Conservation (phyloP, 768 basidiomycete genomes). For the Mycena rosella region DNA sequence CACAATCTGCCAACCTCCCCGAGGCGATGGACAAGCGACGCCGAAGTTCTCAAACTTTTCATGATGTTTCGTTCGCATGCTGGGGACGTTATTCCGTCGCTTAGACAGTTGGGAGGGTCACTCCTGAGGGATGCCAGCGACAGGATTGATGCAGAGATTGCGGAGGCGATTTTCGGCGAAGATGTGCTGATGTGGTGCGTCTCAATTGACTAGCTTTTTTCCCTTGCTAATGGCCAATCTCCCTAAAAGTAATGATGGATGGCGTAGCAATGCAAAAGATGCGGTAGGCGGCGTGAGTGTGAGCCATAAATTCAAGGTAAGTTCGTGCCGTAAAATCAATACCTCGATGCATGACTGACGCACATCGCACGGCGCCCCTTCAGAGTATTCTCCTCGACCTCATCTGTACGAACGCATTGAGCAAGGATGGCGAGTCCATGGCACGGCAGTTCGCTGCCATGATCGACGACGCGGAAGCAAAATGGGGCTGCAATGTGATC, state of each 20-base stretch:
- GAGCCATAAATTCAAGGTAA: too few species aligned
- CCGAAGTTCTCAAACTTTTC: constrained; percentile 45
- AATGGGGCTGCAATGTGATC: constrained; percentile 33
- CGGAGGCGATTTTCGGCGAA: too few species aligned
- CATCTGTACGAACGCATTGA: constrained; percentile 37
- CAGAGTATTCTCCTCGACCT: constrained; percentile 43
- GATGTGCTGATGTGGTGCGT: too few species aligned
- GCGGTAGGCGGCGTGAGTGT: too few species aligned
- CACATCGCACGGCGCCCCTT: too few species aligned
- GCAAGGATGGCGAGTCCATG: constrained; percentile 44
- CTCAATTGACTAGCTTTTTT: too few species aligned
- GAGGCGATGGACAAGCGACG: constrained; percentile 45
- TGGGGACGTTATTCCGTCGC: constrained; percentile 37
- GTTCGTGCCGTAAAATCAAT: too few species aligned
- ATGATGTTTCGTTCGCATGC: constrained; percentile 44
- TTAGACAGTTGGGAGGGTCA: constrained; percentile 35
- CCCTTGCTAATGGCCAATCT: too few species aligned
- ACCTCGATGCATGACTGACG: too few species aligned
- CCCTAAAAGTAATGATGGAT: too few species aligned
- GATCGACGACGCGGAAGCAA: constrained; percentile 41
- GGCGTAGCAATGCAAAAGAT: too few species aligned
- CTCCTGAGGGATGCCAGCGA: constrained; percentile 11
- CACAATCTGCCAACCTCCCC: constrained; percentile 45
- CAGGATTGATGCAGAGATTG: too few species aligned
- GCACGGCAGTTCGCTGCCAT: constrained; percentile 41